These are phyloP conservation scores for Dictyostelium brefeldianum DNA, from an alignment of 78 protist genomes.

Conservation along the genomic window DNA sequence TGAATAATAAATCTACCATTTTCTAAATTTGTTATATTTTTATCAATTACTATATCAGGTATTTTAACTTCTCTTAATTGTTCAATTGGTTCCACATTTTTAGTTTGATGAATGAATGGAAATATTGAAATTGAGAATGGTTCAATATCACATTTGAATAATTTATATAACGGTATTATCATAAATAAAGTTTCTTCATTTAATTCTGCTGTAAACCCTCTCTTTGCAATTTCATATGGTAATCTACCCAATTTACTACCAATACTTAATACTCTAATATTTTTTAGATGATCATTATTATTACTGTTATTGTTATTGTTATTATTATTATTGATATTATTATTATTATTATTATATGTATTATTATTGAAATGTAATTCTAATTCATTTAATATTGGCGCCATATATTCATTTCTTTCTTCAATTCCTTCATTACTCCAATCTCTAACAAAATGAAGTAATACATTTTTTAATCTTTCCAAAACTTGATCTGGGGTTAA, in stretches of 20 bases:
- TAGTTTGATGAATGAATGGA: slow-evolving; percentile 19
- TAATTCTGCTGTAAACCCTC: slow-evolving; percentile 6
- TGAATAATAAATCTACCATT: not conserved
- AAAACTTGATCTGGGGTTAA: not conserved
- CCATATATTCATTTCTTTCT: slow-evolving; percentile 8
- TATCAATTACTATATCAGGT: slow-evolving; percentile 24
- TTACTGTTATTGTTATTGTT: not conserved
- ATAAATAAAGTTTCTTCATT: slow-evolving; percentile 36
- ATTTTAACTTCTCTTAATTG: not conserved
- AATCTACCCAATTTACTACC: slow-evolving; percentile 42
- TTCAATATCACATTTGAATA: not conserved
- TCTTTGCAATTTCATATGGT: slow-evolving; percentile 21
- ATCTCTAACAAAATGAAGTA: slow-evolving; percentile 22
- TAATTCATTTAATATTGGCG: slow-evolving; percentile 7
- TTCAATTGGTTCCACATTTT: not conserved
- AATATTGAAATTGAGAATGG: not conserved
- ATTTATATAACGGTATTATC: slow-evolving; percentile 6
- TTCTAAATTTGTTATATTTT: not conserved
- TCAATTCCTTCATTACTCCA: slow-evolving; percentile 16
- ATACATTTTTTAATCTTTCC: slow-evolving; percentile 20
- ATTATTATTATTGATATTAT: slow-evolving; percentile 7
- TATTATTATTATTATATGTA: not conserved
- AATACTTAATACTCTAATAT: slow-evolving; percentile 6
- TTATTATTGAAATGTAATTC: not conserved
- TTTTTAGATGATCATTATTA: not conserved